Evolutionary conservation across 768 basidiomycete species (phyloP).

Genomic region (Termitomyces sp.): DNA sequence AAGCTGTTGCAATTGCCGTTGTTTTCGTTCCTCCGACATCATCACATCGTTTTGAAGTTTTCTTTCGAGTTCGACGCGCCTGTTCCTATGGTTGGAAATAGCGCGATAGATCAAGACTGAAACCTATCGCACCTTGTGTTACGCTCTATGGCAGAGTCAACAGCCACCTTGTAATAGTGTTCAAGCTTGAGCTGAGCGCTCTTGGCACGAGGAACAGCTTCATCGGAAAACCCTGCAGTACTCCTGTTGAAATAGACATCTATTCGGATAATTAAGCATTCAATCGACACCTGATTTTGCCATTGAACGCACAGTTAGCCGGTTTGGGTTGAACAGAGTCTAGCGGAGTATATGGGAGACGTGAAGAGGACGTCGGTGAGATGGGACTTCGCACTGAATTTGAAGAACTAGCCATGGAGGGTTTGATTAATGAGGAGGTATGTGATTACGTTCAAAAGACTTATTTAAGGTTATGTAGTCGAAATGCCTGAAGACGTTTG

Average conservation of each 20-base stretch:
- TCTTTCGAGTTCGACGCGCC: constrained; percentile 86
- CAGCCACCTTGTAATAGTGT: constrained; percentile 95
- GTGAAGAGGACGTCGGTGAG: constrained; percentile 17
- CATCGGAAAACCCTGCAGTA: constrained; percentile 72
- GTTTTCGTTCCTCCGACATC: constrained; percentile 83
- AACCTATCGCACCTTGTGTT: constrained; percentile 69
- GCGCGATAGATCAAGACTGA: neutral
- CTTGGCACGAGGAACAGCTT: constrained; percentile 81
- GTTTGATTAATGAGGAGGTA: neutral
- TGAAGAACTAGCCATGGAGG: constrained; percentile 16
- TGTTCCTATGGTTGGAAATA: constrained; percentile 27
- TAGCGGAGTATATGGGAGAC: constrained; percentile 11
- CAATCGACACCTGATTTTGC: neutral
- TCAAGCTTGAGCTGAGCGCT: constrained; percentile 94
- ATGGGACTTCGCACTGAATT: constrained; percentile 14
- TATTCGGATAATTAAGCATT: constrained; percentile 26
- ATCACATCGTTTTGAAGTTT: constrained; percentile 66
- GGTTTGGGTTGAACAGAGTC: constrained; percentile 20
- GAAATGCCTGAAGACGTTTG: neutral
- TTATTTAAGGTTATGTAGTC: neutral
- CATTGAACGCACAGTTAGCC: constrained; percentile 31
- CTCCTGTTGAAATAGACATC: constrained; percentile 94
- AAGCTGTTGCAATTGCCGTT: constrained; percentile 76
- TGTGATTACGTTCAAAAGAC: neutral
- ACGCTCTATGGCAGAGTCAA: constrained; percentile 92